Base-by-base conservation (phyloP, 2,329 filamentous ascomycete species). In the Alternaria alternata region DNA sequence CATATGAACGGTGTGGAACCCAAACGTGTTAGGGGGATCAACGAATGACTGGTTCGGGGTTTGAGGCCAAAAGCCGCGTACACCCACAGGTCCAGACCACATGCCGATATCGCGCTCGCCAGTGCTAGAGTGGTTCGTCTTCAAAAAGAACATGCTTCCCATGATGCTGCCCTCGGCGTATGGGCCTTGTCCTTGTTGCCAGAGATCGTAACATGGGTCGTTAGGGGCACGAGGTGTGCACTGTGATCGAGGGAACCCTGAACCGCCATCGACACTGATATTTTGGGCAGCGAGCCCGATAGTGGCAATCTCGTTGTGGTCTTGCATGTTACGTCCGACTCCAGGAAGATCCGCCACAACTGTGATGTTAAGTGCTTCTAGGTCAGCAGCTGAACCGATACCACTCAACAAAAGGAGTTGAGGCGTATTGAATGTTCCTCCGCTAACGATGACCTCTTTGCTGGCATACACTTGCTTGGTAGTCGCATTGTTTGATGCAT, bases 321-420 rank as follows among this genome's bases (percentile, higher is more conserved):
- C 14, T 14, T 36, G 32, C 12, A 36, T 36, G 32, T 36, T 36
- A 14, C 32, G 32, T 1, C 32, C 32, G 32, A 36, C 32, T 36
- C 32, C 32, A 14, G 32, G 32, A 6, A 36, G 32, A 14, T 36
- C 32, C 4, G 88, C 32, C 11, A 88, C 61, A 0, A 85, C 77
- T 2, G 81, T 70, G 63, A 90, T 89, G 5, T 79, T 75, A 65
- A 85, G 82, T 42, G 79, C 76, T 20, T 81, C 61, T 5, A 90
- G 81, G 57, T 87, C 82, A 0, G 77, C 70, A 3, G 74, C 66
- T 0, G 87, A 86, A 0, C 88, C 88, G 30, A 90, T 82, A 5
- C 88, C 88, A 53, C 82, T 86, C 0, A 89, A 82, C 77, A 88
- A 85, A 5, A 91, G 83, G 4, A 91, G 73, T 73, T 90, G 88